Evolutionary conservation across 2,329 filamentous ascomycete species (phyloP), one percentile per base, ranked within the genome.

Genomic region (Zopfia rhizophila): DNA sequence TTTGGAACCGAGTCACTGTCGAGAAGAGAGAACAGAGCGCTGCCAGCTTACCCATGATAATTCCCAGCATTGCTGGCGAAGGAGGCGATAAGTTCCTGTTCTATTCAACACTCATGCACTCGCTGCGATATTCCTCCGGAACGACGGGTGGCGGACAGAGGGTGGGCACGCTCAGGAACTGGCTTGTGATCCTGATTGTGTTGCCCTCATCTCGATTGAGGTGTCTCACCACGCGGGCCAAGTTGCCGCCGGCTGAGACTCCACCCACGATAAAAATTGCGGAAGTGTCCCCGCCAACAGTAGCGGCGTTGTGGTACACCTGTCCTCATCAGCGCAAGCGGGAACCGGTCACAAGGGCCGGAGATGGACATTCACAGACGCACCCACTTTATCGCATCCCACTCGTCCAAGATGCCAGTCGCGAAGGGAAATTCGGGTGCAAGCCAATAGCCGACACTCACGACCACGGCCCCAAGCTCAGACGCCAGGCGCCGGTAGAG

Each of bases 191-290:
- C 1, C 57, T 58, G 3, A 73, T 72, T 1, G 50, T 50, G 5
- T 74, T 51, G 3, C 60, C 62, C 33, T 73, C 69, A 37, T 72
- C 68, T 16, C 66, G 64, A 7, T 70, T 70, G 1, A 73, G 45
- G 51, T 77, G 74, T 1, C 72, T 62, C 3, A 78, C 64, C 0
- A 73, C 72, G 1, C 70, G 68, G 13, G 74, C 67, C 44, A 79
- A 72, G 57, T 78, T 79, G 24, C 71, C 78, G 3, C 77, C 77
- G 0, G 76, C 76, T 1, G 72, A 75, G 3, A 69, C 75, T n/a
- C 77, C 78, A 3, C 75, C 75, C 0, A 79, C 46, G 13, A 78
- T 65, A 51, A 78, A 78, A 5, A 75, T 76, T 49, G 67, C 70
- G 14, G 60, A 40, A 3, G 75, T 61, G 38, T 78, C 64, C 1